These are phyloP conservation scores for Jamesozyma jinghongensis DNA, from an alignment of 805 yeast genomes.

Conservation along the genomic window DNA sequence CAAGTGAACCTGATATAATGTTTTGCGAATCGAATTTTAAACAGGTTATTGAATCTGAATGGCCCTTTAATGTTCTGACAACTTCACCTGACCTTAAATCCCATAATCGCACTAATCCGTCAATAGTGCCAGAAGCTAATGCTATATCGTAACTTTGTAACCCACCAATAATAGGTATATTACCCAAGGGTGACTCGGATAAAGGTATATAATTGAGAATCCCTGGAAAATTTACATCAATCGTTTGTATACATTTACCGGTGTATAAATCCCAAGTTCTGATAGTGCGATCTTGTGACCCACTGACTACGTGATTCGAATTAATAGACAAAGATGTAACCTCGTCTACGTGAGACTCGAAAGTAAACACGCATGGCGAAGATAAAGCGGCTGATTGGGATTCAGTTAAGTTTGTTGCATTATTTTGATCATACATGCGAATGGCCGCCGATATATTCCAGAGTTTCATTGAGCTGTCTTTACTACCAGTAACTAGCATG, in stretches of 20 bases:
- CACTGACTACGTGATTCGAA: conserved; percentile 49
- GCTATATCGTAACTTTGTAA: conserved; percentile 69
- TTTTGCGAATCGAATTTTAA: conserved; percentile 61
- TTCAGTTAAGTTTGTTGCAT: background rate
- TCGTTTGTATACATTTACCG: conserved; percentile 60
- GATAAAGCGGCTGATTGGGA: background rate
- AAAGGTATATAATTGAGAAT: conserved; percentile 2
- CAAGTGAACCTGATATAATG: conserved; percentile 54
- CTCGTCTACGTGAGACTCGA: conserved; percentile 59
- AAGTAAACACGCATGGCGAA: conserved; percentile 35
- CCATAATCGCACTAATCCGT: conserved; percentile 69
- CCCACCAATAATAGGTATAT: conserved; percentile 48
- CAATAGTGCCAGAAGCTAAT: conserved; percentile 68
- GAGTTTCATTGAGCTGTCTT: conserved; percentile 52
- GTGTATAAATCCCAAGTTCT: conserved; percentile 66
- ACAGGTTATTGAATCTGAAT: conserved; percentile 58
- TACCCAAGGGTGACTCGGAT: conserved; percentile 1
- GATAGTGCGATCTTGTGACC: conserved; percentile 62
- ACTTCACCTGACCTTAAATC: conserved; percentile 65
- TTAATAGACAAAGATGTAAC: conserved; percentile 53
- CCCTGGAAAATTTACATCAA: conserved; percentile 41
- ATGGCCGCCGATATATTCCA: conserved; percentile 43
- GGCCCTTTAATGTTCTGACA: conserved; percentile 53
- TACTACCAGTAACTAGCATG: conserved; percentile 42
- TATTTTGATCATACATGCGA: conserved; percentile 10